Conservation (phyloP, 768 basidiomycete genomes). For the Lentinus brumalis region DNA sequence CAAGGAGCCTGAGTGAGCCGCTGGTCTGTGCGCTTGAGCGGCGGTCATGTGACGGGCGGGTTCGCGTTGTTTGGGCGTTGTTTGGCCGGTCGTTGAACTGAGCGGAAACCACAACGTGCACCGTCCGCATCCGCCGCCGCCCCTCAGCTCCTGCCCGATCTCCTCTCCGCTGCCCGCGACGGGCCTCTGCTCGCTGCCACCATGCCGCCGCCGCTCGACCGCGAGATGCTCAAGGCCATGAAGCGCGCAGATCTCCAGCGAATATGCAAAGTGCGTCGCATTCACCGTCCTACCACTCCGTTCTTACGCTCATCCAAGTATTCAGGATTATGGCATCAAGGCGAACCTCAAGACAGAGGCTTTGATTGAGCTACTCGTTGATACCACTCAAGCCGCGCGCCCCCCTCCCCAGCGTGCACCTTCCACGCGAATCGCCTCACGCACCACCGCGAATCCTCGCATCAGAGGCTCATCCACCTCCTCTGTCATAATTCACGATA, state of each 20-base stretch:
- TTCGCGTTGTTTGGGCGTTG: conserved; percentile 49
- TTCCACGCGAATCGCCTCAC: conserved; percentile 37
- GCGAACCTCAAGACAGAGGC: conserved; percentile 83
- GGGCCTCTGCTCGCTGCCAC: conserved; percentile 25
- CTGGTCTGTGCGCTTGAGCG: neutral
- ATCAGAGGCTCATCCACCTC: conserved; percentile 32
- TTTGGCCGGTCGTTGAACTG: conserved; percentile 48
- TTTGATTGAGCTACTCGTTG: conserved; percentile 72
- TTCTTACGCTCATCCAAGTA: conserved; percentile 3
- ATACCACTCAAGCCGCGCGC: conserved; percentile 37
- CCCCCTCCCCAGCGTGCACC: conserved; percentile 31
- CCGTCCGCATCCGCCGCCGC: neutral
- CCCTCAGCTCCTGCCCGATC: neutral
- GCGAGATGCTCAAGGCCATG: conserved; percentile 54
- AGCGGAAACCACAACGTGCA: conserved; percentile 16
- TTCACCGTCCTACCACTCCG: neutral
- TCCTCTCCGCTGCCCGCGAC: neutral
- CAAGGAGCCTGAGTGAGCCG: too few relatives aligned
- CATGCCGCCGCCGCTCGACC: conserved; percentile 46
- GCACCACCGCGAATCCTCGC: conserved; percentile 26
- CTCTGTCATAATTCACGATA: conserved; percentile 41
- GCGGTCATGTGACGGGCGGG: conserved; percentile 35
- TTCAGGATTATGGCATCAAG: conserved; percentile 75
- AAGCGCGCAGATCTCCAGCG: conserved; percentile 57
- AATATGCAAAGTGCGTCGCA: conserved; percentile 54